Evolutionary conservation across 345 rosid genomes (phyloP).

Genomic region (Garcia nutans): DNA sequence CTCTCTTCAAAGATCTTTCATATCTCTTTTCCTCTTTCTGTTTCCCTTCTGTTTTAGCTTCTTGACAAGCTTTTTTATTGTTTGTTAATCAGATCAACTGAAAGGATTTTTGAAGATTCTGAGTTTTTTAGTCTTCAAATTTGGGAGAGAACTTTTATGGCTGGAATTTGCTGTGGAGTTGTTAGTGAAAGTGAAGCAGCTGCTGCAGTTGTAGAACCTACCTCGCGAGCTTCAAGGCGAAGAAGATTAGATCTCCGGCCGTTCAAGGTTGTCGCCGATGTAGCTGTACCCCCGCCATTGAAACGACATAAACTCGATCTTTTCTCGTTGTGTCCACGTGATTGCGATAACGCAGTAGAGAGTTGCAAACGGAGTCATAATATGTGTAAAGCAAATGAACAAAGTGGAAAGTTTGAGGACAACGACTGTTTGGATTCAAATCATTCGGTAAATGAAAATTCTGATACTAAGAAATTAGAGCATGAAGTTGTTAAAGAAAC

Average conservation of each 20-base stretch:
- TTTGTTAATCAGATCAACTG: background rate
- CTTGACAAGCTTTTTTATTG: background rate
- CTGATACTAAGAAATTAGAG: background rate
- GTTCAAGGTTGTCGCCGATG: conserved; percentile 49
- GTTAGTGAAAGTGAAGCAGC: conserved; percentile 64
- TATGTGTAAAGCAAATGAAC: background rate
- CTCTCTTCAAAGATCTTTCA: conserved; percentile 6
- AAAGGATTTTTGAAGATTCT: background rate
- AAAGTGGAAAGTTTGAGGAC: background rate
- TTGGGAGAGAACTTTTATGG: conserved; percentile 36
- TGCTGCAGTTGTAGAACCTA: conserved; percentile 46
- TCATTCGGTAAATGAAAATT: background rate
- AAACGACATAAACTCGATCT: conserved; percentile 51
- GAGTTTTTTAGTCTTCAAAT: background rate
- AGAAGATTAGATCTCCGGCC: conserved; percentile 61
- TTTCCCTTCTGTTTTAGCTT: too few species aligned
- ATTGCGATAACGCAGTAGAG: conserved; percentile 24
- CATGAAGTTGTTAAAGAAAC: conserved; percentile 6
- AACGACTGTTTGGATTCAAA: background rate
- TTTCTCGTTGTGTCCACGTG: background rate
- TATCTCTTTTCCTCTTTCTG: conserved; percentile 1
- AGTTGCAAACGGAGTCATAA: background rate
- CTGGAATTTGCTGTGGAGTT: conserved; percentile 77
- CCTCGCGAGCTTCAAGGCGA: conserved; percentile 47
- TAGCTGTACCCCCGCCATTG: conserved; percentile 36